These are phyloP conservation scores for Leccinum fibrillosum DNA, from an alignment of 768 basidiomycete species.

Conservation along the genomic window DNA sequence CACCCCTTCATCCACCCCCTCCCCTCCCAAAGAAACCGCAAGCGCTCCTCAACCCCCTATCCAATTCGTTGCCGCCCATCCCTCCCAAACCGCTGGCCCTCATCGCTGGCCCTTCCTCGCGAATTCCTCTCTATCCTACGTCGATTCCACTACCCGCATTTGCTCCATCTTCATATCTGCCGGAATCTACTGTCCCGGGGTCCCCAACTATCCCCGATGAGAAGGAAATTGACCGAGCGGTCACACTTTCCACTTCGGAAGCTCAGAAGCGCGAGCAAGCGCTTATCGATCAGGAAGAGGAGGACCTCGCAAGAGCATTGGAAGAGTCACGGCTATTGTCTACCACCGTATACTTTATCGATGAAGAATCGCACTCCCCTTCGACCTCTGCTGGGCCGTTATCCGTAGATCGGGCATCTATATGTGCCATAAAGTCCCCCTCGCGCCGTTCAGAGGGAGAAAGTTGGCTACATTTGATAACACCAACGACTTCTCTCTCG, in stretches of 20 bases:
- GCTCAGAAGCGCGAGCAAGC: slow-evolving; percentile 27
- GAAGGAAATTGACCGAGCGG: slow-evolving; percentile 45
- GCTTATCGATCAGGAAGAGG: slow-evolving; percentile 47
- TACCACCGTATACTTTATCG: slow-evolving; percentile 6
- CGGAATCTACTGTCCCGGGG: slow-evolving; percentile 2
- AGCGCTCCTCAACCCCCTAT: slow-evolving; percentile 27
- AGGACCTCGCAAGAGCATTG: slow-evolving; percentile 62
- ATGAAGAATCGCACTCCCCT: slow-evolving; percentile 5
- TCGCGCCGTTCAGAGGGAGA: slow-evolving; percentile 24
- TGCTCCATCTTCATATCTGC: slow-evolving; percentile 5
- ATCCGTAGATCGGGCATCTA: slow-evolving; percentile 16
- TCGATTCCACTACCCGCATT: slow-evolving; percentile 24
- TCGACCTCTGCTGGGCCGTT: slow-evolving; percentile 5
- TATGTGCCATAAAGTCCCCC: slow-evolving; percentile 12
- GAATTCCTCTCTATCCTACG: slow-evolving; percentile 33
- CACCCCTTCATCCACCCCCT: slow-evolving; percentile 27
- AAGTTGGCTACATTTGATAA: slow-evolving; percentile 32
- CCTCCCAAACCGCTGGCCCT: slow-evolving; percentile 38
- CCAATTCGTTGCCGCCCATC: slow-evolving; percentile 35
- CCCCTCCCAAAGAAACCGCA: slow-evolving; percentile 32
- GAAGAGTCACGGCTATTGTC: slow-evolving; percentile 44
- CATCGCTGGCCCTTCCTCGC: slow-evolving; percentile 12
- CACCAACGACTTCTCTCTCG: slow-evolving; percentile 23
- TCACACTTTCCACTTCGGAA: slow-evolving; percentile 45
- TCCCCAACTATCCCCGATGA: slow-evolving; percentile 34